Evolutionary conservation across 768 basidiomycete species (phyloP), one percentile per base, ranked within the genome.

Genomic region (Hysterangium stoloniferum): DNA sequence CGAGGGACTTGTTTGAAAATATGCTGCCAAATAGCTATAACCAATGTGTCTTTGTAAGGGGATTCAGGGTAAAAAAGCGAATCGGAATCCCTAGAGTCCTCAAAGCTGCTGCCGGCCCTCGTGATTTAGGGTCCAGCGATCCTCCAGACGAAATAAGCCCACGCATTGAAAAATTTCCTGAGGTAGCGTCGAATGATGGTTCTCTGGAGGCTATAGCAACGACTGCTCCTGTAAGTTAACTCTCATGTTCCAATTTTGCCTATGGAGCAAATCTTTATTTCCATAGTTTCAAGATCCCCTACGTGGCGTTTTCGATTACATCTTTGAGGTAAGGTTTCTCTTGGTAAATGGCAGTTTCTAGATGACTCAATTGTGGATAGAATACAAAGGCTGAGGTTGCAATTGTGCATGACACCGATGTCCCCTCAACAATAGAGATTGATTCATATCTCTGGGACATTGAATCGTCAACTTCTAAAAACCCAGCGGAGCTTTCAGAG

Each of bases 311-410:
- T 45, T 31, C 33, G 28, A 33, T 19, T 45, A 45, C 29, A 32
- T 45, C n/a, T 45, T 45, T 45, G 29, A 29, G 4, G 44, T 45
- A 3, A 45, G 11, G n/a, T n/a, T n/a, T 44, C n/a, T n/a, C n/a
- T n/a, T n/a, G n/a, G n/a, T n/a, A 17, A 15, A 17, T 32, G 29
- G 12, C 19, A 31, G 5, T 29, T 4, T 25, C 25, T 13, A n/a
- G n/a, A 4, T 6, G 31, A 45, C 19, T 2, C 27, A 20, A 17
- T 31, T 2, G 19, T 15, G 6, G 12, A 45, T 31, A 45, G 44
- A 29, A 45, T 17, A 31, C 44, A 8, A 29, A 15, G 15, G 44
- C 44, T 17, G 44, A 45, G 1, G 15, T 45, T 4, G 44, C 29
- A 12, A 32, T 45, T 31, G 17, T 45, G 28, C 27, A 45, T 45